Evolutionary conservation across 768 basidiomycete genomes (phyloP).

Genomic region (Tricholoma flavovirens): DNA sequence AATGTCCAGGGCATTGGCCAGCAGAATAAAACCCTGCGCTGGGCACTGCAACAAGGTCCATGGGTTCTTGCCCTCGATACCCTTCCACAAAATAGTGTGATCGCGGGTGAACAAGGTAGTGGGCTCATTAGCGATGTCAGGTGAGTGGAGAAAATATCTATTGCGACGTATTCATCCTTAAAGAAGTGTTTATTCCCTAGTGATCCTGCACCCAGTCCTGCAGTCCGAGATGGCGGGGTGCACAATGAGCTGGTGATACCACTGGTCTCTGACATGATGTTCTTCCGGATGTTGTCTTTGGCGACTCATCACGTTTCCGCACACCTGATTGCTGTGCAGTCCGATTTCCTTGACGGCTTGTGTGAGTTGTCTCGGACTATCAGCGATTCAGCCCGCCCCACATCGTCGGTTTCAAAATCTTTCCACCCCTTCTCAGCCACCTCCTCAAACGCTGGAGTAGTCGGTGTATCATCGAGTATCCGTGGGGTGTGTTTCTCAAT

Average conservation of each 20-base stretch:
- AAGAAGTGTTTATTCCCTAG: background rate
- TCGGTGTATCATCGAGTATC: background rate
- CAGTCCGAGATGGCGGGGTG: background rate
- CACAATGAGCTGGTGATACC: conserved; percentile 63
- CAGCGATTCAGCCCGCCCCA: conserved; percentile 36
- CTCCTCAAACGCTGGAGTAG: conserved; percentile 29
- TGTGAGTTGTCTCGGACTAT: conserved; percentile 32
- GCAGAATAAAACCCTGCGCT: conserved; percentile 15
- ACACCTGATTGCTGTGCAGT: conserved; percentile 46
- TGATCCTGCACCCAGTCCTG: background rate
- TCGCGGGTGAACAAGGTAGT: background rate
- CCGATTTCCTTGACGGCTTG: conserved; percentile 42
- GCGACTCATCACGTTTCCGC: conserved; percentile 48
- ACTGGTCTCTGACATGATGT: conserved; percentile 72
- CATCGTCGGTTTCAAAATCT: conserved; percentile 30
- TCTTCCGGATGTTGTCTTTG: conserved; percentile 68
- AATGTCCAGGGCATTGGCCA: conserved; percentile 5
- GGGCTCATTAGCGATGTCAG: conserved; percentile 7
- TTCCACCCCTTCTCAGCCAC: conserved; percentile 43
- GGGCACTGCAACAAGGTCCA: conserved; percentile 18
- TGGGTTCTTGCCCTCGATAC: background rate
- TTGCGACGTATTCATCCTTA: background rate
- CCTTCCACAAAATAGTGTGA: background rate
- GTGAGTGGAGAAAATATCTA: conserved; percentile 6
- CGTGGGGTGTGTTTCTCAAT: background rate